phyloP scores from a whole-genome alignment of 257 asterid species.

The Misopates orontium region DNA sequence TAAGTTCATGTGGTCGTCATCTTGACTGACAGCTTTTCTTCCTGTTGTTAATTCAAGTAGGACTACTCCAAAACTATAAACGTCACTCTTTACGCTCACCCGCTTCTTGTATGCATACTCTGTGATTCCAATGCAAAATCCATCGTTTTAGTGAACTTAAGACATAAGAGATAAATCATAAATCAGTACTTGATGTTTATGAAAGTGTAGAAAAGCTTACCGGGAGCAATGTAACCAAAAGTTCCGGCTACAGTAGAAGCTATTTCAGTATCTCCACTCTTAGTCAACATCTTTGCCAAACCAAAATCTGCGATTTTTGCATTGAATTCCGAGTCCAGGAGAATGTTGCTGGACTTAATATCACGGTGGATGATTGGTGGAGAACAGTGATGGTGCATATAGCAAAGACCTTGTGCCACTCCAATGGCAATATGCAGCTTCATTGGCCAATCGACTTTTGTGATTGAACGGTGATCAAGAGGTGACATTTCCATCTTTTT shows the following conservation, averaged over 20 bases:
- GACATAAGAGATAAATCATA: too few species aligned
- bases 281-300: slow-evolving; percentile 50
- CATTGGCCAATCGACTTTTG: slow-evolving; percentile 58
- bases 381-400: slow-evolving; percentile 65
- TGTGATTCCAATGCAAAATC: slow-evolving; percentile 13
- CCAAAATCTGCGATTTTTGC: slow-evolving; percentile 73
- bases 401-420: slow-evolving; percentile 65
- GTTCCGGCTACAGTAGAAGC: slow-evolving; percentile 67
- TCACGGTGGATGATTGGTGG: slow-evolving; percentile 69
- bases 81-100: slow-evolving; percentile 38
- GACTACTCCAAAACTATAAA: slow-evolving; percentile 44
- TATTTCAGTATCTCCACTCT: slow-evolving; percentile 45
- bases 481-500: slow-evolving; percentile 29
- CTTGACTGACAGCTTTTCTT: slow-evolving; percentile 31
- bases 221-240: slow-evolving; percentile 74
- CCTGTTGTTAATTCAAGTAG: slow-evolving; percentile 41
- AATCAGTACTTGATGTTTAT: too few species aligned
- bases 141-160: neutral
- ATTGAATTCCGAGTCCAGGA: slow-evolving; percentile 52
- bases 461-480: neutral
- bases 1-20: slow-evolving; percentile 40
- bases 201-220: slow-evolving; percentile 25
- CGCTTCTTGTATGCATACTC: slow-evolving; percentile 34
- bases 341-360: slow-evolving; percentile 65
- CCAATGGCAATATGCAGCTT: slow-evolving; percentile 65